These are phyloP conservation scores for Ascochyta fabae DNA, from an alignment of 2,329 filamentous ascomycete genomes.

Conservation along the genomic window DNA sequence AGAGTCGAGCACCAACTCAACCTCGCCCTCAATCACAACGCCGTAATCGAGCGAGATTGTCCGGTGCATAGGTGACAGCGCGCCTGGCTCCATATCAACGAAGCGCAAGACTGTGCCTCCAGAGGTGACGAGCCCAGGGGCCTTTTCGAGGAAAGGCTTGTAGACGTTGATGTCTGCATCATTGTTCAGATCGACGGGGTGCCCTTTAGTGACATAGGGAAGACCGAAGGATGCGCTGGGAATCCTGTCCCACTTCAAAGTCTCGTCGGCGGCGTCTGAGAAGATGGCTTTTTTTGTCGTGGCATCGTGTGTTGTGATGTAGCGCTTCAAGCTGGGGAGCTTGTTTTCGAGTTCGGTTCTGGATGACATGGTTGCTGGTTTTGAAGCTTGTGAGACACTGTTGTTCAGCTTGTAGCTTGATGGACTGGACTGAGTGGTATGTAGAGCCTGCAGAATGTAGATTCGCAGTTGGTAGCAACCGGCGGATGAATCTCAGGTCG, in stretches of 20 bases:
- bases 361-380: constrained; percentile 21
- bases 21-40: constrained; percentile 48
- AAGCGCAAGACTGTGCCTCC: constrained; percentile 54
- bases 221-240: constrained; percentile 51
- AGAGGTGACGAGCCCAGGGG: constrained; percentile 57
- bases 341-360: constrained; percentile 22
- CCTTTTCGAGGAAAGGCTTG: constrained; percentile 50
- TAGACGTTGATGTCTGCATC: constrained; percentile 57
- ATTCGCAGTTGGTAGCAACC: neutral
- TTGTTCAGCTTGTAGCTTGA: neutral
- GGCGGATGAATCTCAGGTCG: neutral
- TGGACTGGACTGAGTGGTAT: neutral
- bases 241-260: constrained; percentile 27
- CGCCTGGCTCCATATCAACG: constrained; percentile 43
- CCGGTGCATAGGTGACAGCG: constrained; percentile 46
- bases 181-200: constrained; percentile 54
- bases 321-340: constrained; percentile 41
- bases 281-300: constrained; percentile 45
- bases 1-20: constrained; percentile 46
- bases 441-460: neutral
- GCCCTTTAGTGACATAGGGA: constrained; percentile 56
- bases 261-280: constrained; percentile 33
- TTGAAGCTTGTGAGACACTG: neutral
- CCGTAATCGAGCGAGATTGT: constrained; percentile 50
- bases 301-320: constrained; percentile 46